Evolutionary conservation across 2,329 filamentous ascomycete species (phyloP).

Genomic region (Passalora sequoiae): DNA sequence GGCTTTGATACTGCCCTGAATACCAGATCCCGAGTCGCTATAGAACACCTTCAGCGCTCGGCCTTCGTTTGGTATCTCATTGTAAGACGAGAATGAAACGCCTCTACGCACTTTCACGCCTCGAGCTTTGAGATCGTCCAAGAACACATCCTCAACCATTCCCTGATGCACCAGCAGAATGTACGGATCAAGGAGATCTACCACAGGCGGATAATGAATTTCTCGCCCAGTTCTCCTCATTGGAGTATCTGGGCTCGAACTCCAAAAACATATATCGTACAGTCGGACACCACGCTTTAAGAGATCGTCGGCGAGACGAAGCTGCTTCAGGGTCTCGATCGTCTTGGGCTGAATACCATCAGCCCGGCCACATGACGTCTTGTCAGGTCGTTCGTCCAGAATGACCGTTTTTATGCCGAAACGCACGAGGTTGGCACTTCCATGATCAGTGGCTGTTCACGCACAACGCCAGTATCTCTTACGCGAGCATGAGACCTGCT

Average conservation of each 20-base stretch:
- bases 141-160: slow-evolving; percentile 67
- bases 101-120: slow-evolving; percentile 60
- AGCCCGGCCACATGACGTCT: slow-evolving; percentile 62
- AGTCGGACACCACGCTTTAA: slow-evolving; percentile 63
- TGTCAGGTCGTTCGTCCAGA: slow-evolving; percentile 63
- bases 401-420: slow-evolving; percentile 62
- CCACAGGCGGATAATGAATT: slow-evolving; percentile 58
- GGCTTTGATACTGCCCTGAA: slow-evolving; percentile 46
- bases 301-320: slow-evolving; percentile 65
- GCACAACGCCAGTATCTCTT: no score
- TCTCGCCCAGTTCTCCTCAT: slow-evolving; percentile 60
- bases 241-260: slow-evolving; percentile 34
- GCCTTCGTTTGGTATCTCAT: slow-evolving; percentile 34
- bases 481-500: no score
- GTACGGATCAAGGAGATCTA: slow-evolving; percentile 51
- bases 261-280: slow-evolving; percentile 71
- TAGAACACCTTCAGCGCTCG: slow-evolving; percentile 41
- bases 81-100: slow-evolving; percentile 55
- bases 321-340: slow-evolving; percentile 69
- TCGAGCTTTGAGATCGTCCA: slow-evolving; percentile 62
- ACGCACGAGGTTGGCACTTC: slow-evolving; percentile 56
- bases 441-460: no score
- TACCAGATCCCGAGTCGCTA: slow-evolving; percentile 36
- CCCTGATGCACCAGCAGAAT: slow-evolving; percentile 62
- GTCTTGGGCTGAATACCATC: slow-evolving; percentile 74